Evolutionary conservation across 2,329 filamentous ascomycete species (phyloP).

Genomic region (Aureobasidium sp.): DNA sequence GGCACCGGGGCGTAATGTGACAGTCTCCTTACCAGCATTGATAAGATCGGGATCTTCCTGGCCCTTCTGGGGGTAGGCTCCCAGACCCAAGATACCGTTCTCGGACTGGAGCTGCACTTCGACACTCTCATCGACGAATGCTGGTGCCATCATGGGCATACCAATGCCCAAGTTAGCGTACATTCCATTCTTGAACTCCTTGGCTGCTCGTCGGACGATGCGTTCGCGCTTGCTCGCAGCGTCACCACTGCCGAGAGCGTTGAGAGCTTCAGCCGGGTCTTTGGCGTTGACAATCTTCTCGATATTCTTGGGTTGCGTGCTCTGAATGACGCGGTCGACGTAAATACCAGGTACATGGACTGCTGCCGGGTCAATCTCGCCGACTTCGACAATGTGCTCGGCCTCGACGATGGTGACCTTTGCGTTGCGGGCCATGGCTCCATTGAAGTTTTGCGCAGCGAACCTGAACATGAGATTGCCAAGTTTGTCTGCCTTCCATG

Average conservation of each 20-base stretch:
- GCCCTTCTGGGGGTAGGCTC: slow-evolving; percentile 46
- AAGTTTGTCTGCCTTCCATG: slow-evolving; percentile 65
- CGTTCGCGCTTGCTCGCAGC: slow-evolving; percentile 70
- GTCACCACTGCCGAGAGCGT: slow-evolving; percentile 58
- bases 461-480: slow-evolving; percentile 77
- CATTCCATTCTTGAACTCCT: slow-evolving; percentile 93
- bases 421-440: slow-evolving; percentile 85
- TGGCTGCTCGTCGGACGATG: slow-evolving; percentile 75
- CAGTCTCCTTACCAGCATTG: slow-evolving; percentile 89
- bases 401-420: slow-evolving; percentile 88
- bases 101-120: slow-evolving; percentile 56
- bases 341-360: slow-evolving; percentile 88
- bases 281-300: slow-evolving; percentile 79
- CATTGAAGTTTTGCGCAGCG: slow-evolving; percentile 86
- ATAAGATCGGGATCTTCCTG: slow-evolving; percentile 80
- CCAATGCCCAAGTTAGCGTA: slow-evolving; percentile 89
- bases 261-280: slow-evolving; percentile 52
- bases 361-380: slow-evolving; percentile 73
- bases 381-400: slow-evolving; percentile 83
- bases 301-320: slow-evolving; percentile 62
- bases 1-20: slow-evolving; percentile 72
- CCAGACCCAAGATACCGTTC: slow-evolving; percentile 39
- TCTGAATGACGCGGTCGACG: slow-evolving; percentile 80
- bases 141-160: slow-evolving; percentile 86
- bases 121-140: slow-evolving; percentile 68